Conservation (phyloP, 495 filamentous ascomycete genomes). For the Lophium mytilinum region DNA sequence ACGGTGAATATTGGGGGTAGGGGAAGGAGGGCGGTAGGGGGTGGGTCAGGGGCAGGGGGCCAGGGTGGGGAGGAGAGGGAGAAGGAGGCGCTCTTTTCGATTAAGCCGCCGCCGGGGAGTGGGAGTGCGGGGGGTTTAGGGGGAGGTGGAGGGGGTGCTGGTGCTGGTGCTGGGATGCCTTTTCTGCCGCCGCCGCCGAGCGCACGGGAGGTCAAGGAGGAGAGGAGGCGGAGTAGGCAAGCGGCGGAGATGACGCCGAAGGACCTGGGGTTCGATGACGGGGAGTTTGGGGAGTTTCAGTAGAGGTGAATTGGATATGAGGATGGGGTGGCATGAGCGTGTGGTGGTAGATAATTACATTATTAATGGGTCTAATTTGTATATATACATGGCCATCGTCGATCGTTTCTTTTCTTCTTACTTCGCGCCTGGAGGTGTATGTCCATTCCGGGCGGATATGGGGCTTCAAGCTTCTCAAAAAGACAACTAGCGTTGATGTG, state of each 20-base stretch:
- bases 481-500: too few species aligned
- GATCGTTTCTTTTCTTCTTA: too few species aligned
- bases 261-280: slow-evolving; percentile 44
- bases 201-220: slow-evolving; percentile 36
- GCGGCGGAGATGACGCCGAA: slow-evolving; percentile 21
- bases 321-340: neutral
- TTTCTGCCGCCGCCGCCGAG: slow-evolving; percentile 58
- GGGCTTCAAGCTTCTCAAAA: too few species aligned
- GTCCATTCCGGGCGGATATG: too few species aligned
- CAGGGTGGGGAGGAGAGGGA: slow-evolving; percentile 21
- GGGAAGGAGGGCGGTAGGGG: slow-evolving; percentile 19
- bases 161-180: slow-evolving; percentile 40
- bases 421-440: too few species aligned
- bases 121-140: neutral
- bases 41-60: slow-evolving; percentile 1
- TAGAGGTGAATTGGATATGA: slow-evolving; percentile 16
- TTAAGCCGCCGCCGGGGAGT: slow-evolving; percentile 35
- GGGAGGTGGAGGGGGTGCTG: slow-evolving; percentile 10
- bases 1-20: slow-evolving; percentile 59
- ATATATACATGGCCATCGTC: too few species aligned
- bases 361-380: too few species aligned
- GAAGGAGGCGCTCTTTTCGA: slow-evolving; percentile 38
- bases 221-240: slow-evolving; percentile 34
- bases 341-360: neutral
- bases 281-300: slow-evolving; percentile 47